Evolutionary conservation across 2,329 filamentous ascomycete species (phyloP), one percentile per base, ranked within the genome.

Genomic region (Aphanoascus verrucosus): DNA sequence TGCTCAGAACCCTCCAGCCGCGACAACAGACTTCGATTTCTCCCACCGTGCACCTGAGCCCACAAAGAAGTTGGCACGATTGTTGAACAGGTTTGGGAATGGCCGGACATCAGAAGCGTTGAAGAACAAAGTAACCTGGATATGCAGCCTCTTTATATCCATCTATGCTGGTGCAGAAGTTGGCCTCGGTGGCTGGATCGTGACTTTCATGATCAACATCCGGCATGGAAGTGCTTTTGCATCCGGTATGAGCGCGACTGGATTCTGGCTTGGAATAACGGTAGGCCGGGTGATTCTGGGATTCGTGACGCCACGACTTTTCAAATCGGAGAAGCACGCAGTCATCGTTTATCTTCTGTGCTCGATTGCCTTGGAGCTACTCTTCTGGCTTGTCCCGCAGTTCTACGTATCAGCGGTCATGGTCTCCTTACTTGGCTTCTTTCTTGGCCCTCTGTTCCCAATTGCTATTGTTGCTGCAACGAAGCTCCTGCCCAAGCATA

Each of bases 231-330:
- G 74, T 20, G 72, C 81, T 0, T 91, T 93, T 62, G 76, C 82
- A 1, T 83, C 84, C 34, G 88, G 88, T 2, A 80, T 93, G 71
- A 82, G 81, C 0, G 83, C 82, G 0, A 91, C 86, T 0, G 83
- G 86, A 0, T 94, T 91, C 70, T 94, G 88, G 88, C 77, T 88
- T 42, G 88, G 88, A 0, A 76, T 94, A 58, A 90, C 87, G 0
- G 67, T 88, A 0, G 88, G 88, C 0, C 75, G 88, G 1, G 72
- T 93, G 2, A 65, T 83, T 0, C 69, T 94, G 14, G 86, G 86
- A 0, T 93, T 94, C 60, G 73, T 90, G 2, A 94, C 88, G 1
- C 82, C 83, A 1, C 59, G 64, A 7, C 53, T 71, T 2, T 73
- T 77, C 5, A 71, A 86, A 17, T 87, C 87, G 0, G 88, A 91